These are phyloP conservation scores for Ceratobasidium sp. DNA, from an alignment of 1,284 basidiomycete species.

Conservation along the genomic window DNA sequence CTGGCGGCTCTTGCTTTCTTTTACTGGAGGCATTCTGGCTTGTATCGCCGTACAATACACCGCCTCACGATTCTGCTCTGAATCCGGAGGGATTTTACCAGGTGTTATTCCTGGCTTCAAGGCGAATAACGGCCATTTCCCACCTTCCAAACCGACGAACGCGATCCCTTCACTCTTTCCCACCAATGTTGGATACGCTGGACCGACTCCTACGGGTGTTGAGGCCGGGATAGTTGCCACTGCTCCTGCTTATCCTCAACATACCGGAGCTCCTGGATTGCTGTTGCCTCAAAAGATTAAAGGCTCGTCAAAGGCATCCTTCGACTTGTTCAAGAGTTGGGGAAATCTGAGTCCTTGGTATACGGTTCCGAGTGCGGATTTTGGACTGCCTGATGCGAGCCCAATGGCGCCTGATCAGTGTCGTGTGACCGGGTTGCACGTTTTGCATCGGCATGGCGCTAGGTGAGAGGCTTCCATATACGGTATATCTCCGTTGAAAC, in stretches of 20 bases:
- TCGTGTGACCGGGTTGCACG: constrained; percentile 59
- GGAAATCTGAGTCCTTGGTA: constrained; percentile 62
- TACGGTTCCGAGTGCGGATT: constrained; percentile 57
- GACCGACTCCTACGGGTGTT: constrained; percentile 85
- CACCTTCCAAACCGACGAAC: constrained; percentile 80
- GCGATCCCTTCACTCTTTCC: constrained; percentile 77
- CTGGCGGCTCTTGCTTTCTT: constrained; percentile 31
- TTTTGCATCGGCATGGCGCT: constrained; percentile 63
- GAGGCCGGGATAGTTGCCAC: constrained; percentile 84
- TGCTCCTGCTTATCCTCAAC: constrained; percentile 80
- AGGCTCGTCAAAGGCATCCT: constrained; percentile 48
- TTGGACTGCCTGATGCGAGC: constrained; percentile 60
- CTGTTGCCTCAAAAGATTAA: constrained; percentile 63
- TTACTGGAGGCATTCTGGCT: constrained; percentile 37
- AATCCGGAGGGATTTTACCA: background rate
- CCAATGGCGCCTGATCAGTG: constrained; percentile 60
- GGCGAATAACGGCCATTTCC: constrained; percentile 65
- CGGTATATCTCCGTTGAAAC: background rate
- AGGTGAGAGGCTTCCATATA: constrained; percentile 50
- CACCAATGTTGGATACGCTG: constrained; percentile 82
- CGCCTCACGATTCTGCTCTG: constrained; percentile 35
- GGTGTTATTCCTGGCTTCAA: background rate
- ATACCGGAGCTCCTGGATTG: constrained; percentile 74
- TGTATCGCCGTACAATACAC: constrained; percentile 27
- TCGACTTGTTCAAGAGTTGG: constrained; percentile 62